Evolutionary conservation across 2,329 filamentous ascomycete genomes (phyloP), one percentile per base, ranked within the genome.

Genomic region (Penicillium sp.): DNA sequence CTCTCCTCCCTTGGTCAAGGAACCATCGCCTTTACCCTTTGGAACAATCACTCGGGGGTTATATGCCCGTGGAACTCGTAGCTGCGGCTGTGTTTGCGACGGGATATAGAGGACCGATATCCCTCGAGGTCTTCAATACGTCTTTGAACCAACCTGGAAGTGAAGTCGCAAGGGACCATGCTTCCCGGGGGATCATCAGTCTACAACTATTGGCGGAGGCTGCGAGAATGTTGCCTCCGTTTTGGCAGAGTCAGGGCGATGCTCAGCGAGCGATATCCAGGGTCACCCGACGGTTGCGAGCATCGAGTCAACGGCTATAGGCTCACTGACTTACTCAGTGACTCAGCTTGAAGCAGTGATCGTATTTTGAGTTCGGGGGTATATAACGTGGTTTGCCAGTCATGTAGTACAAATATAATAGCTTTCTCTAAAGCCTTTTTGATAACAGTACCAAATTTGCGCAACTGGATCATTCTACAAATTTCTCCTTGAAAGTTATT

Each of bases 21-120:
- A 63, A 65, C 1, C 72, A 76, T 63, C 70, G 74, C 0, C 64
- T 76, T 1, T 76, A 68, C 59, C 74, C 74, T 0, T 61, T 69
- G 19, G 73, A 76, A 30, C 35, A 58, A 19, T 63, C 66, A 1
- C 64, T 61, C 1, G 72, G 74, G 7, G 73, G 61, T 0, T 76
- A 76, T 67, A 70, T 76, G 72, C 74, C 74, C 0, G 72, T 73
- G 4, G 66, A 75, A 28, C 38, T 76, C 42, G 73, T 75, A 1
- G 54, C 68, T 2, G 74, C 73, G 8, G 74, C 73, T 1, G 71
- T 76, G 3, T 51, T 75, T 4, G 73, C 69, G 1, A 75, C 74
- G 0, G 73, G 74, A 6, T 76, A 76, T 22, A 30, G 58, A 47
- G 73, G 74, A 1, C 72, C 73, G 1, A 61, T 76, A 9, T 76